Conservation (phyloP, 2,329 filamentous ascomycete genomes). For the Sporothrix protearum region DNA sequence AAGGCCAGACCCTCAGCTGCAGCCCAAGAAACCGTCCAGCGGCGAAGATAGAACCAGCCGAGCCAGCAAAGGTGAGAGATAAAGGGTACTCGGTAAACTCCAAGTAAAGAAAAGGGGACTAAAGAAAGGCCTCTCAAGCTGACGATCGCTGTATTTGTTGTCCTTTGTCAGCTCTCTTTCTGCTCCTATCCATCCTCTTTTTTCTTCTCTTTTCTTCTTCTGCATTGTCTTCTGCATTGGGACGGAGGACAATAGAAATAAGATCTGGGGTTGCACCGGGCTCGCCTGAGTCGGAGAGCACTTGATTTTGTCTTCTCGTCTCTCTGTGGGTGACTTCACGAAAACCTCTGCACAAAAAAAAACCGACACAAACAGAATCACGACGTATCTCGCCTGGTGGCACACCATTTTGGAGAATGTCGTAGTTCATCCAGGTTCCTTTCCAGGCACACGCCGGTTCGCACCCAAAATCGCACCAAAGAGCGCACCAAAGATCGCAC, state of each 20-base stretch:
- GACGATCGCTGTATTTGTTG: not conserved
- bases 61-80: not conserved
- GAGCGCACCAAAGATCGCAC: not conserved
- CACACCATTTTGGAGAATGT: constrained; percentile 4
- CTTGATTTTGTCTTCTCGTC: not conserved
- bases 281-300: not conserved
- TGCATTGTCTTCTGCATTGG: too few relatives aligned
- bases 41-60: not conserved
- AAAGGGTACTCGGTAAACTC: too few relatives aligned
- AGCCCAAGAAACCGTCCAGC: not conserved
- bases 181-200: not conserved
- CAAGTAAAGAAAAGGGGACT: not conserved
- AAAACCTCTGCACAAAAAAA: not conserved
- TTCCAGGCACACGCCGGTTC: not conserved
- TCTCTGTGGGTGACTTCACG: not conserved
- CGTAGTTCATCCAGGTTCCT: not conserved
- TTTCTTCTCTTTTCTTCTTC: too few relatives aligned
- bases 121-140: not conserved
- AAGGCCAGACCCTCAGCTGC: constrained; percentile 1
- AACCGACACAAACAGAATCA: not conserved
- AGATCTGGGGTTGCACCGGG: not conserved
- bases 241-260: too few relatives aligned
- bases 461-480: not conserved
- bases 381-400: not conserved
- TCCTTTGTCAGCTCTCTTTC: not conserved